These are phyloP conservation scores for Clitopilus passeckerianus DNA, from an alignment of 768 basidiomycete species.

Conservation along the genomic window DNA sequence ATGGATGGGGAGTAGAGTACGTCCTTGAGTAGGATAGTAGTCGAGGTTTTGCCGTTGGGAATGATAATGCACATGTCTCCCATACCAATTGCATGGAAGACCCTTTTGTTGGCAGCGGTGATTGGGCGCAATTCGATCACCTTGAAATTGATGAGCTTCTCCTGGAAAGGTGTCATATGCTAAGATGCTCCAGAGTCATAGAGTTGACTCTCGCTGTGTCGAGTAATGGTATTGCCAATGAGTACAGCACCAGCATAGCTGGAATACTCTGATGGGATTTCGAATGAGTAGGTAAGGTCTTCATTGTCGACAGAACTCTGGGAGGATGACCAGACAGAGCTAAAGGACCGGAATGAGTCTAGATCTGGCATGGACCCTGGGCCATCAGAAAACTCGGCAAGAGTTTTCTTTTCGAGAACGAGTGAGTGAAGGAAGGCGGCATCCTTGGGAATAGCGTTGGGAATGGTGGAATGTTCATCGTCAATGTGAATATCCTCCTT, in stretches of 20 bases:
- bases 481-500: background rate
- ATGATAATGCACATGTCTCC: constrained; percentile 23
- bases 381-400: background rate
- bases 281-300: background rate
- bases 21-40: constrained; percentile 19
- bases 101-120: constrained; percentile 21
- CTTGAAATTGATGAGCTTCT: constrained; percentile 22
- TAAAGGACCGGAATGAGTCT: background rate
- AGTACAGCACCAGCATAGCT: constrained; percentile 3
- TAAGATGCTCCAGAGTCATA: constrained; percentile 31
- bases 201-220: constrained; percentile 15
- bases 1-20: constrained; percentile 25
- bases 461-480: background rate
- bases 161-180: constrained; percentile 28
- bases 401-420: background rate
- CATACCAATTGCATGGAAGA: constrained; percentile 22
- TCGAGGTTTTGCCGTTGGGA: constrained; percentile 14
- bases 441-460: background rate
- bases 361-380: background rate
- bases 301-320: background rate
- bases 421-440: background rate
- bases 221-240: background rate
- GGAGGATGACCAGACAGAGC: background rate
- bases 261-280: background rate
- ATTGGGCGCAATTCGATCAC: constrained; percentile 21